These are phyloP conservation scores for Encephalitozoon hellem DNA, from an alignment of 371 early-diverging fungal genomes.

Conservation along the genomic window DNA sequence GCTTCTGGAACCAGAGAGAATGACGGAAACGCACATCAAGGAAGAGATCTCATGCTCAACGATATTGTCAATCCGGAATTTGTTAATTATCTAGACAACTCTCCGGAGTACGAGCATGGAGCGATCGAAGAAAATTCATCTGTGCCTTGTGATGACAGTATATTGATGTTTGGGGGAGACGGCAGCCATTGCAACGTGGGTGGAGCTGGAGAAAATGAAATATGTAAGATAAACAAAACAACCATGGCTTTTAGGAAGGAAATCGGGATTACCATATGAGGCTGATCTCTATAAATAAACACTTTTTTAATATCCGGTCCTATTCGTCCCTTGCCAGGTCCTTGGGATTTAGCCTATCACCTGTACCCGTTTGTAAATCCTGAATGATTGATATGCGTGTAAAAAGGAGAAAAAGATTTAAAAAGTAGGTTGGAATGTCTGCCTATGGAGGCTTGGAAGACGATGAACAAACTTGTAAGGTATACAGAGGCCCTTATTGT, in stretches of 20 bases:
- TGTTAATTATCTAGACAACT: not conserved
- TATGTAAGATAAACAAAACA: not conserved
- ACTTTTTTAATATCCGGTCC: not conserved
- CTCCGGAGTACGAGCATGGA: not conserved
- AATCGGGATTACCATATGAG: not conserved
- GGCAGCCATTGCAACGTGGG: not conserved
- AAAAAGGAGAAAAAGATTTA: constrained; percentile 7
- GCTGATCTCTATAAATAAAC: not conserved
- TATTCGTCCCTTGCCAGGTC: not conserved
- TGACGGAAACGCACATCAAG: not conserved
- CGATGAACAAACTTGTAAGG: not conserved
- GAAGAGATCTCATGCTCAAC: not conserved
- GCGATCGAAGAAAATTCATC: not conserved
- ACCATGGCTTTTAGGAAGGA: not conserved
- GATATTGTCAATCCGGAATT: not conserved
- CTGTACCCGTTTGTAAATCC: not conserved
- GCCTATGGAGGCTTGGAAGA: not conserved
- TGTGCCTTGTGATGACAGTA: not conserved
- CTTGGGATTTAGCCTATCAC: not conserved
- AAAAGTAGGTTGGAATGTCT: not conserved
- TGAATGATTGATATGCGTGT: not conserved
- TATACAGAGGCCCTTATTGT: constrained; percentile 8
- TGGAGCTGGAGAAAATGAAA: not conserved
- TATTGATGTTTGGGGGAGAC: not conserved
- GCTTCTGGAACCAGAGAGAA: not conserved